Evolutionary conservation across 768 basidiomycete genomes (phyloP).

Genomic region (Chiua virens): DNA sequence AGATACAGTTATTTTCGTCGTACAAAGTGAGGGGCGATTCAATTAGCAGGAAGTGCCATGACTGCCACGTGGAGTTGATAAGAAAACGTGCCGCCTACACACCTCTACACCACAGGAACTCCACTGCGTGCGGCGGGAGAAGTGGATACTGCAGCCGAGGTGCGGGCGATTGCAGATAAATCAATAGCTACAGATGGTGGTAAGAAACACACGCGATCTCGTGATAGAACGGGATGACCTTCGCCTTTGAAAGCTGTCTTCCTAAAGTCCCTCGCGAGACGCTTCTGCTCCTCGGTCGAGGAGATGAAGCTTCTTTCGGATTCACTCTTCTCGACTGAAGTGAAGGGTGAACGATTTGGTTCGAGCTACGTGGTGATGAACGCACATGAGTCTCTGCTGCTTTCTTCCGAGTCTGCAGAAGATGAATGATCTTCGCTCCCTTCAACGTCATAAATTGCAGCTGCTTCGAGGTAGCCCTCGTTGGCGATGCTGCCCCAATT

Average conservation of each 20-base stretch:
- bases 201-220: not conserved
- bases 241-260: constrained; percentile 68
- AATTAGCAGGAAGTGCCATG: no score
- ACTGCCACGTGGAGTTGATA: not conserved
- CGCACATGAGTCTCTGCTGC: constrained; percentile 22
- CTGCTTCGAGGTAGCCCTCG: constrained; percentile 60
- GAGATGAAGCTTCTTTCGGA: constrained; percentile 42
- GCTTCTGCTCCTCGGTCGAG: constrained; percentile 62
- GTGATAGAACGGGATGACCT: constrained; percentile 32
- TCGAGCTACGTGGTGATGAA: not conserved
- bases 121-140: constrained; percentile 40
- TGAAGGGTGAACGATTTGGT: constrained; percentile 5
- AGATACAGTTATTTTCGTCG: no score
- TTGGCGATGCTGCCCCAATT: constrained; percentile 81
- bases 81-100: not conserved
- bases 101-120: constrained; percentile 22
- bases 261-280: constrained; percentile 65
- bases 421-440: constrained; percentile 42
- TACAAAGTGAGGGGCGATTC: no score
- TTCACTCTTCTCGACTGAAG: constrained; percentile 26
- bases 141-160: constrained; percentile 67
- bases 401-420: constrained; percentile 30
- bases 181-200: constrained; percentile 41
- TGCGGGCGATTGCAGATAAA: constrained; percentile 79
- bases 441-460: constrained; percentile 49